A percentile compares a stretch with the other conserved stretches of the same genome.
Conservation (phyloP, 2,329 filamentous ascomycete species). For the Clonostachys rhizophaga region DNA sequence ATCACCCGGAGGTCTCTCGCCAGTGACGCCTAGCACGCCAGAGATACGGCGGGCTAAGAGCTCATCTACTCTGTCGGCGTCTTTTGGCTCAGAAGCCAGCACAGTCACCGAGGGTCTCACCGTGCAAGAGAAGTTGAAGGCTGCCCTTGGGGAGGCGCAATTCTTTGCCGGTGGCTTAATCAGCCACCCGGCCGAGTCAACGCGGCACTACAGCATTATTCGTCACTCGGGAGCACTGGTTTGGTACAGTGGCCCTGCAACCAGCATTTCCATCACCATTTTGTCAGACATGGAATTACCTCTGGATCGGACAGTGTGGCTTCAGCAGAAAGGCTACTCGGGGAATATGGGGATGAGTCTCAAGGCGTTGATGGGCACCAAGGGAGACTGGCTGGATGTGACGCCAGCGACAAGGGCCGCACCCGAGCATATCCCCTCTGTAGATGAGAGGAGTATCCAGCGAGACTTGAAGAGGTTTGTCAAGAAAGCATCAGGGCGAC, state of each 20-base stretch:
- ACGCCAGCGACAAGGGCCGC: slow-evolving; percentile 49
- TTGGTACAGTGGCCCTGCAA: slow-evolving; percentile 62
- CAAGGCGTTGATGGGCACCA: slow-evolving; percentile 57
- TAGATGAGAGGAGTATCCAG: slow-evolving; percentile 63
- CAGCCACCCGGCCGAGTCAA: slow-evolving; percentile 58
- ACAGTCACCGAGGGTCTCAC: not conserved
- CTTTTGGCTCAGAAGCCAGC: not conserved
- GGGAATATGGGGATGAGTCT: slow-evolving; percentile 65
- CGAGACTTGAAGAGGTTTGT: slow-evolving; percentile 61
- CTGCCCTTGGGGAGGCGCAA: slow-evolving; percentile 50
- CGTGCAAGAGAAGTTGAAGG: slow-evolving; percentile 30
- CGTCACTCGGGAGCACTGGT: slow-evolving; percentile 61
- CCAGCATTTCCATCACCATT: slow-evolving; percentile 59
- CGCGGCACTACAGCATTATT: slow-evolving; percentile 60
- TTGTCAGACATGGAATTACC: slow-evolving; percentile 56
- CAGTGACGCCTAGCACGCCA: slow-evolving; percentile 11
- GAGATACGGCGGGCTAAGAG: slow-evolving; percentile 20
- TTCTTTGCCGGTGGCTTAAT: slow-evolving; percentile 64
- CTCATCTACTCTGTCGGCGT: slow-evolving; percentile 18
- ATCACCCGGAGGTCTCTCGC: slow-evolving; percentile 12
- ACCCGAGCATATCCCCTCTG: slow-evolving; percentile 41
- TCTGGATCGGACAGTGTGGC: slow-evolving; percentile 54
- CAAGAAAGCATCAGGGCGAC: slow-evolving; percentile 45
- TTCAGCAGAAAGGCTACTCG: slow-evolving; percentile 64
- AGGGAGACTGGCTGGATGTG: slow-evolving; percentile 61